A percentile compares a stretch with the other conserved stretches of the same genome.
These are phyloP conservation scores for Bassia scoparia DNA, from an alignment of 148 eudicot genomes.

Conservation along the genomic window DNA sequence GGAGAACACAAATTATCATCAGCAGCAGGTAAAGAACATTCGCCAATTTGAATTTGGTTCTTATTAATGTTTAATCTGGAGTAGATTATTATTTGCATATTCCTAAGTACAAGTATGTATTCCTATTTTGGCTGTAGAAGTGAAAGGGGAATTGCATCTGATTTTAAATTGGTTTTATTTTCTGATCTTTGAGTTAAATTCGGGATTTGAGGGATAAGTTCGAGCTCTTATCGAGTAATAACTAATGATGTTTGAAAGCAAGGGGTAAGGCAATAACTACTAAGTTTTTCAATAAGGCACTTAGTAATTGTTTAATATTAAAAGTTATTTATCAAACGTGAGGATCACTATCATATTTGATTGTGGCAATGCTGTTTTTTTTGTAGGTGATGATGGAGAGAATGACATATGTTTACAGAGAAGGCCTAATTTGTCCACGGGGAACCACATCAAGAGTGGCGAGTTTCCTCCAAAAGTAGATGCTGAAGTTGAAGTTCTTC, in stretches of 20 bases:
- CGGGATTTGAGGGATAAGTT: neutral
- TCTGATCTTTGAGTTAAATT: neutral
- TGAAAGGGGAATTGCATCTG: too few species aligned
- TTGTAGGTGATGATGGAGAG: constrained; percentile 48
- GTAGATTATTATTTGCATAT: neutral
- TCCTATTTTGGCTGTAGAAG: too few species aligned
- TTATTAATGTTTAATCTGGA: too few species aligned
- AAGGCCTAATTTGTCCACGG: constrained; percentile 58
- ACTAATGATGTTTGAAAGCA: too few species aligned
- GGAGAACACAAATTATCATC: neutral
- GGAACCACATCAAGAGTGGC: constrained; percentile 59
- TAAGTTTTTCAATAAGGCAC: too few species aligned
- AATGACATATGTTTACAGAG: constrained; percentile 59
- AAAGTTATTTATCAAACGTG: neutral
- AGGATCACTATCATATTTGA: neutral
- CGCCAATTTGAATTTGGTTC: too few species aligned
- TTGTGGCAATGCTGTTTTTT: neutral
- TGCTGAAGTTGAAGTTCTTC: constrained; percentile 62
- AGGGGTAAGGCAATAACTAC: too few species aligned
- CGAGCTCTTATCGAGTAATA: neutral
- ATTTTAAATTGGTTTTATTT: neutral
- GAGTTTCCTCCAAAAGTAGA: constrained; percentile 70
- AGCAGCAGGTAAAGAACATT: neutral
- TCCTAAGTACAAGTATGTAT: neutral
- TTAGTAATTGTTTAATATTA: neutral